Evolutionary conservation across 2,329 filamentous ascomycete genomes (phyloP), one percentile per base, ranked within the genome.

Genomic region (Aspergillus glaucus): DNA sequence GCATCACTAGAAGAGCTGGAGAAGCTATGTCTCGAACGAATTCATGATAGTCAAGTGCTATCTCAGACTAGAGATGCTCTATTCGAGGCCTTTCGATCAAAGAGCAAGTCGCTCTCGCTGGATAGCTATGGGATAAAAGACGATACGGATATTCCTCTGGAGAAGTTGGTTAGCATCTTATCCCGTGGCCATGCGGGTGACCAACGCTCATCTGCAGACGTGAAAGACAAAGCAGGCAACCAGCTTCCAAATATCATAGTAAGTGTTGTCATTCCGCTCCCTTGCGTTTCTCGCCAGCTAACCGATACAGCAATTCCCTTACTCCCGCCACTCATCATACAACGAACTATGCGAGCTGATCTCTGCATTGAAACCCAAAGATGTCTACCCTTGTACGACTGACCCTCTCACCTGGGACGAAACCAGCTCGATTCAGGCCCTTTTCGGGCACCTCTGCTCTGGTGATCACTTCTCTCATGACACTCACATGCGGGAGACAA

Each of bases 271-370:
- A 9, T 7, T 4, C 17, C 26, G 22, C 17, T 22, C n/a, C 10
- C 7, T 44, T 24, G 12, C 22, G 8, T 44, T 40, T 9, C 6
- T 21, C 32, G 9, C 15, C 42, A 22, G 26, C 55, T 61, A 43
- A 58, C 36, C 9, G 3, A n/a, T 12, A 30, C 41, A 71, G 72
- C 75, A 72, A 17, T 96, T 95, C 56, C 88, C 91, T 0, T 96
- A 91, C 62, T 92, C 92, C 0, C 80, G 92, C 1, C 92, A 97
- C 66, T 94, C 92, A 0, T 95, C 88, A 0, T 92, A 93, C 51
- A 72, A 75, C 0, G 92, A 96, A 63, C 77, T 95, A 2, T 86
- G 88, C 54, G 70, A 82, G 46, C 71, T 96, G 1, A 75, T 95
- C 1, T 64, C 74, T 3, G 74, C 76, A 0, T 87, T 96, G 57